phyloP scores from a whole-genome alignment of 768 basidiomycete genomes.

The Panus rudis region DNA sequence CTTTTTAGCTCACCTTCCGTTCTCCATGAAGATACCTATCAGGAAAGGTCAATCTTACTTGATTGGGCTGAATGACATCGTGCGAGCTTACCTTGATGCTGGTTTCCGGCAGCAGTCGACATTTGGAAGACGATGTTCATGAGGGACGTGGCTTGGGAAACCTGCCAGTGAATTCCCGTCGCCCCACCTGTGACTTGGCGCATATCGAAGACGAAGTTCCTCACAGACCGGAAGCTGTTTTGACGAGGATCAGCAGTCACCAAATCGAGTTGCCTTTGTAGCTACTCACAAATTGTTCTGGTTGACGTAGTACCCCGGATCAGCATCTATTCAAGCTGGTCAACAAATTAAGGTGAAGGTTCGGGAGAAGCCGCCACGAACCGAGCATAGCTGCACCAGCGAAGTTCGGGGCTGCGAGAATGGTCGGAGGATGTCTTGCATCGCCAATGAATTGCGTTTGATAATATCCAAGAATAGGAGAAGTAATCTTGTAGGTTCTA shows the following conservation, averaged over 20 bases:
- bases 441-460: slow-evolving; percentile 78
- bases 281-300: slow-evolving; percentile 48
- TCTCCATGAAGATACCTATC: slow-evolving; percentile 66
- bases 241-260: neutral
- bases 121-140: slow-evolving; percentile 68
- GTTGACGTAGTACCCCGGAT: slow-evolving; percentile 46
- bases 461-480: slow-evolving; percentile 55
- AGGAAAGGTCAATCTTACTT: neutral
- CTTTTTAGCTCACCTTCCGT: slow-evolving; percentile 36
- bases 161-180: slow-evolving; percentile 79
- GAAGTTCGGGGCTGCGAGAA: slow-evolving; percentile 57
- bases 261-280: neutral
- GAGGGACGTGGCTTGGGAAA: slow-evolving; percentile 69
- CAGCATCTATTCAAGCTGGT: slow-evolving; percentile 13
- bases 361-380: slow-evolving; percentile 21
- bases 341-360: neutral
- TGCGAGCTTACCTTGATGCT: slow-evolving; percentile 50
- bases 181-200: slow-evolving; percentile 38
- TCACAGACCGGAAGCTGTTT: slow-evolving; percentile 51
- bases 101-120: slow-evolving; percentile 53
- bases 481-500: slow-evolving; percentile 63
- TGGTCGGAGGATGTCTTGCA: slow-evolving; percentile 56
- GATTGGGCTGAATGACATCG: neutral
- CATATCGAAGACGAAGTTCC: slow-evolving; percentile 71
- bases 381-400: slow-evolving; percentile 70